Conservation (phyloP, 345 rosid species). For the Gossypium sturtianum region DNA sequence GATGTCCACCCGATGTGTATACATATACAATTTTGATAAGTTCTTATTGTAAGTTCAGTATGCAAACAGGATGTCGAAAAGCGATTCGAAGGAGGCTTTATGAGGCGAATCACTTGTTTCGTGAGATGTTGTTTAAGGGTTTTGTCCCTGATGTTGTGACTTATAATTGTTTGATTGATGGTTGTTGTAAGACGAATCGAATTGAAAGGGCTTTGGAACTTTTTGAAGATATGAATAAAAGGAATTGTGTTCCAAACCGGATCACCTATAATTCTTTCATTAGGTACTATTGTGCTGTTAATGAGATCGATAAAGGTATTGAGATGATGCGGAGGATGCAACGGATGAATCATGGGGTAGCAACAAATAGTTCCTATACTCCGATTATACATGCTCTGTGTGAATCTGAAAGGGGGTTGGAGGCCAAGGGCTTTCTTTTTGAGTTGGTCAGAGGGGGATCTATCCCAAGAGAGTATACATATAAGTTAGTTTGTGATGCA, state of each 20-base stretch:
- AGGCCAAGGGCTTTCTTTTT: conserved; percentile 56
- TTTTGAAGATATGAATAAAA: conserved; percentile 64
- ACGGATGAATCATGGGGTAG: conserved; percentile 54
- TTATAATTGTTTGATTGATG: conserved; percentile 83
- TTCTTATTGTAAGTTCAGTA: conserved; percentile 61
- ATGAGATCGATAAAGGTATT: conserved; percentile 65
- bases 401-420: conserved; percentile 51
- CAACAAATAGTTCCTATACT: conserved; percentile 64
- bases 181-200: conserved; percentile 70
- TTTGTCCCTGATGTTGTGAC: conserved; percentile 79
- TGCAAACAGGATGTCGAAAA: conserved; percentile 81
- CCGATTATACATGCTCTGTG: conserved; percentile 77
- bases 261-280: conserved; percentile 73
- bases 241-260: conserved; percentile 65
- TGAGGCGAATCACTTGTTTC: conserved; percentile 84
- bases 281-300: conserved; percentile 66
- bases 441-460: conserved; percentile 72
- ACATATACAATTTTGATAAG: conserved; percentile 75
- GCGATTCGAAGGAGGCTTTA: conserved; percentile 75
- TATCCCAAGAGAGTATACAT: conserved; percentile 75
- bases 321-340: conserved; percentile 79
- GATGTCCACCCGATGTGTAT: conserved; percentile 58
- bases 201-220: conserved; percentile 74
- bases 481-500: conserved; percentile 58
- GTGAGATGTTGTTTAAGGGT: conserved; percentile 75